Evolutionary conservation across 805 yeast genomes (phyloP), one percentile per base, ranked within the genome.

Genomic region (Ogataea saltuana): DNA sequence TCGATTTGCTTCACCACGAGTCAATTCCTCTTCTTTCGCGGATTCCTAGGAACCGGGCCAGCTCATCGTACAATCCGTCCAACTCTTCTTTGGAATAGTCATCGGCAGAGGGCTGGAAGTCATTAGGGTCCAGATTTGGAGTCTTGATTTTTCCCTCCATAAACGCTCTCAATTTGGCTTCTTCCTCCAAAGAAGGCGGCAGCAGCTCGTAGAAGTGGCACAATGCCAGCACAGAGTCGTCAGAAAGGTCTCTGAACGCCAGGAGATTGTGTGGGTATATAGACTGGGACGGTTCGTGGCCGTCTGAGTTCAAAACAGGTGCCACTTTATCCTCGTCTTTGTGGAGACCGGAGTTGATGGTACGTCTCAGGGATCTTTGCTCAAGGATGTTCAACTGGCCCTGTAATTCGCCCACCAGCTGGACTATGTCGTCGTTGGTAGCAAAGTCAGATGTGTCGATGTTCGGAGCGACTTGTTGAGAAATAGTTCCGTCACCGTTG

Each of bases 331-430:
- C 80, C 12, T 66, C 66, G 9, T 65, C 63, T 0, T 61, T 59
- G 0, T 58, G 53, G 43, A 80, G 69, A 19, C 73, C 71, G 1
- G 85, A 69, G 59, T 89, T 89, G 49, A 78, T 75, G 3, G 81
- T 68, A 62, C 98, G 74, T 50, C 85, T 74, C 33, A 86, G 75
- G 13, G 85, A 76, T 53, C 95, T 75, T 52, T 86, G 87, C 59
- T 90, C 98, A 25, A 85, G 61, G 18, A 75, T 69, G 41, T 86
- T 90, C 56, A 90, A 72, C 65, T 90, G 97, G 7, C 87, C 86
- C 64, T 90, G 97, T 43, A 90, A 68, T 63, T 90, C 98, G 9
- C 87, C 88, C 11, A 89, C 97, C 34, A 90, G 70, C 59, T 88
- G 91, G 3, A 85, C 85, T 10, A 90, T 67, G 58, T 91, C 98